Base-by-base conservation (phyloP, 768 basidiomycete species). In the Psilocybe cubensis region DNA sequence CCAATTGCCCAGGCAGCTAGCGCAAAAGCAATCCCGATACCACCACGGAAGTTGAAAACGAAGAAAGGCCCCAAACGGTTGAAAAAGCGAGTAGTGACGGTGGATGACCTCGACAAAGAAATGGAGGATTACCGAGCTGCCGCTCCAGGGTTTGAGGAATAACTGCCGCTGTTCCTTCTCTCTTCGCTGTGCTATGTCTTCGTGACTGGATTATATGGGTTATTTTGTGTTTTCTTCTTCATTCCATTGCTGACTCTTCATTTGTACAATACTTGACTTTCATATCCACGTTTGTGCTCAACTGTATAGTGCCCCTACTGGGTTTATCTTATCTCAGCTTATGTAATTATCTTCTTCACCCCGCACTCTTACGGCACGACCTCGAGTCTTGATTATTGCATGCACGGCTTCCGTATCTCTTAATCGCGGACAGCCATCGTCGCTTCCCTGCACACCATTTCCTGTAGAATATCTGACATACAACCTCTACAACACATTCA, bases 41-140 rank as follows among this genome's bases (percentile, higher is more conserved):
- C 75, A 2, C 74, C 77, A 18, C 72, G 72, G 44, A 74, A 77
- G 29, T 65, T 76, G 17, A 83, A 84, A 25, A 71, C 75, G 38
- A 91, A 88, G 75, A 92, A 91, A 64, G 91, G 91, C 0, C 87
- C 91, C 0, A 86, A 83, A 64, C 83, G 91, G 35, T 68, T 90
- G 41, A 90, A 89, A 66, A 91, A 91, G 60, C 52, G 63, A 27
- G 56, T 58, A 46, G 59, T 69, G 12, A 82, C 87, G 0, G 66
- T 74, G 6, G 85, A 79, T 24, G 83, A 91, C 57, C 77, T 92
- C 21, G 90, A 92, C 68, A 78, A 81, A 67, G 90, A 92, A 69
- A 91, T 92, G 87, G 91, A 92, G 54, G 86, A 88, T 47, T 92
- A 91, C 61, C 80, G 81, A 48, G 85, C 88, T 20, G 73, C 70